A percentile compares a stretch with the other conserved stretches of the same genome.
Evolutionary conservation across 495 filamentous ascomycete genomes (phyloP).

Genomic region (Penicillium cataractarum): DNA sequence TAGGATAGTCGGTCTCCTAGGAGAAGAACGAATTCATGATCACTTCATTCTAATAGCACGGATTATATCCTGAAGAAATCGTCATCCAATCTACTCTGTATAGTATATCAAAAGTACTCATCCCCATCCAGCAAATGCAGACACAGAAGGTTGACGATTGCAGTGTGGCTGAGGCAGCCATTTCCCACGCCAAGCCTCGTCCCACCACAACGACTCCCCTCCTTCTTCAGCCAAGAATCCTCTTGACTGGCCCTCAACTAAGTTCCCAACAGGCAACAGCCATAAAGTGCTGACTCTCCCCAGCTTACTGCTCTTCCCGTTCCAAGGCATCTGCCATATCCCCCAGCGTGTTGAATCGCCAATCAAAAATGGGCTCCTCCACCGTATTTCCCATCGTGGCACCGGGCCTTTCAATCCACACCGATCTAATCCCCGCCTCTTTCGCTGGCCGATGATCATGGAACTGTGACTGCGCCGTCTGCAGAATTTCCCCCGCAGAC

Average conservation of each 20-base stretch:
- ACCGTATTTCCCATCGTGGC: slow-evolving; percentile 47
- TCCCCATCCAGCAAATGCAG: background rate
- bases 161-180: slow-evolving; percentile 13
- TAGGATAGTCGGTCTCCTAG: background rate
- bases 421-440: slow-evolving; percentile 61
- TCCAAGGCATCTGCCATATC: slow-evolving; percentile 71
- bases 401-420: slow-evolving; percentile 69
- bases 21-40: background rate
- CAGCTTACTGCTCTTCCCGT: background rate
- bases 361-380: slow-evolving; percentile 54
- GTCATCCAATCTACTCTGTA: background rate
- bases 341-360: slow-evolving; percentile 66
- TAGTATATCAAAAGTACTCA: background rate
- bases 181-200: background rate
- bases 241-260: background rate
- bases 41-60: background rate
- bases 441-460: slow-evolving; percentile 74
- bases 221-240: background rate
- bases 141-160: background rate
- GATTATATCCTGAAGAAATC: no score
- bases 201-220: background rate
- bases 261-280: background rate
- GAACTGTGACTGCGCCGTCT: slow-evolving; percentile 70
- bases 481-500: slow-evolving; percentile 58
- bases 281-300: slow-evolving; percentile 1